Evolutionary conservation across 2,329 filamentous ascomycete genomes (phyloP), one percentile per base, ranked within the genome.

Genomic region (Pseudophaeomoniella oleicola): DNA sequence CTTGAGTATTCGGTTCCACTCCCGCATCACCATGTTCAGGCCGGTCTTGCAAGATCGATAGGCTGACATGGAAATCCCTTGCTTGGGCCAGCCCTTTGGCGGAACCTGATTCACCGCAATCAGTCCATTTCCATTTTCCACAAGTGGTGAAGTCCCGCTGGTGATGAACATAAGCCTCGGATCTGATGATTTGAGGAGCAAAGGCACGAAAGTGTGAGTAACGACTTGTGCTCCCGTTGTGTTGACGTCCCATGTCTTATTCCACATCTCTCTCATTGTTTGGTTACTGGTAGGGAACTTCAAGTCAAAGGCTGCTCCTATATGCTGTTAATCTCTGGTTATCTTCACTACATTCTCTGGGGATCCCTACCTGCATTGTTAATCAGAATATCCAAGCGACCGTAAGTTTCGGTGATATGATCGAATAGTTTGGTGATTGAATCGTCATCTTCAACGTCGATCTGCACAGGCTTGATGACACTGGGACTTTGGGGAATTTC

Each of bases 401-500:
- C 38, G 13, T 40, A 41, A 10, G 41, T 42, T 6, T 39, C 32
- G n/a, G 37, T 42, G 12, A 78, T 54, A 1, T 54, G 38, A 16
- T 64, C 53, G 39, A 62, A 62, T 0, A 66, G 65, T 2, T 50
- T 49, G 2, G 60, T 42, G 40, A 78, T 72, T 0, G 67, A 71
- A 0, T 56, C 50, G 46, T 78, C 72, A 13, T 62, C 58, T 29
- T 57, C 53, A 13, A 78, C 53, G 46, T 78, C 72, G 34, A 77
- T 50, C 41, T 69, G 63, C 1, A 77, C 36, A 0, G 60, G 42
- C 19, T 60, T 56, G 10, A 75, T 42, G 2, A 56, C 60, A 40
- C 59, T 70, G 10, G 50, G 36, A 0, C 61, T 56, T 0, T 51
- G 35, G 0, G 66, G 52, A 4, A 58, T 47, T 37, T 71, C 64